Evolutionary conservation across 2,329 filamentous ascomycete species (phyloP).

Genomic region (Tympanopsis confertula): DNA sequence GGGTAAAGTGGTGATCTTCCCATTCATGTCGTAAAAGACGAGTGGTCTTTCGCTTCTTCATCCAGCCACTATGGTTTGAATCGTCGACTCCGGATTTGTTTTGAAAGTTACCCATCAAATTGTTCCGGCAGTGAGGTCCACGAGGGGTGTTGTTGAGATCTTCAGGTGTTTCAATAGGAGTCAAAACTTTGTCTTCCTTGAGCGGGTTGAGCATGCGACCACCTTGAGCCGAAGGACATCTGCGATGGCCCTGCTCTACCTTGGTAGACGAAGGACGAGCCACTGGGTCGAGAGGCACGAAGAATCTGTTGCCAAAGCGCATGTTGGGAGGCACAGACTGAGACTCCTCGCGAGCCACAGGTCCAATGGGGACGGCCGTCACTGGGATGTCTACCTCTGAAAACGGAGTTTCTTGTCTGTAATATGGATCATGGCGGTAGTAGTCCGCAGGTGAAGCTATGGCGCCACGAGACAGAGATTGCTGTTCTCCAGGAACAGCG

Average conservation of each 20-base stretch:
- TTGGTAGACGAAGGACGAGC: neutral
- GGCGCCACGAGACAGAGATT: neutral
- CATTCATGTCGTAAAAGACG: neutral
- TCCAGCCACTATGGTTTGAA: neutral
- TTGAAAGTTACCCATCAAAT: neutral
- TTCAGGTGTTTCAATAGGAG: neutral
- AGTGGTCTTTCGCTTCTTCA: slow-evolving; percentile 1
- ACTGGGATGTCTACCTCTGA: neutral
- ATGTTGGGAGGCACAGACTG: slow-evolving; percentile 1
- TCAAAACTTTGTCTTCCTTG: neutral
- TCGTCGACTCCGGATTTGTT: too few relatives aligned
- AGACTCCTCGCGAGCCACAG: neutral
- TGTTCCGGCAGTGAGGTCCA: neutral
- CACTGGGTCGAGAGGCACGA: neutral
- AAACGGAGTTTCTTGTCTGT: neutral
- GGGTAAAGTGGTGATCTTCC: slow-evolving; percentile 1
- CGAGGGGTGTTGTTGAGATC: neutral
- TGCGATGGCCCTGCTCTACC: neutral
- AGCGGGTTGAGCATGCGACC: neutral
- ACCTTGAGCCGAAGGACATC: neutral
- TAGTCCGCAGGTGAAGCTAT: neutral
- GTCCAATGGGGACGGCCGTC: neutral
- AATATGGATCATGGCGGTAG: neutral
- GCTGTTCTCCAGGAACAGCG: neutral
- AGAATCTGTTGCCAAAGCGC: neutral